Base-by-base conservation (phyloP, 768 basidiomycete genomes). In the Lentinula edodes region DNA sequence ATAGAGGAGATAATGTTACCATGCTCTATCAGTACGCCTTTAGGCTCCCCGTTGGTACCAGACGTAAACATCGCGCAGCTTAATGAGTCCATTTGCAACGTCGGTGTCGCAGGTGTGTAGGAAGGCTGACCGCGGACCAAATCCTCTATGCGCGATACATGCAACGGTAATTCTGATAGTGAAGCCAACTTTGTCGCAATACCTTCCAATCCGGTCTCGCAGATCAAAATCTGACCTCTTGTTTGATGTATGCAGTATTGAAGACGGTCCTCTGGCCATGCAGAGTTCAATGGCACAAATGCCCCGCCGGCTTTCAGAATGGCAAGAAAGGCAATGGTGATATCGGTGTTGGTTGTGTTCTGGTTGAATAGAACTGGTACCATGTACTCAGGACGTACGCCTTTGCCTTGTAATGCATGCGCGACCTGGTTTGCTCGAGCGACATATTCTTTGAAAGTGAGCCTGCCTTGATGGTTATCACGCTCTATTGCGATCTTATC, bases 281-380 rank as follows among this genome's bases (percentile, higher is more conserved):
- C 73, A 5, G 68, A 66, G 56, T 67, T 69, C 58, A 69, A 51
- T n/a, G 67, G 66, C n/a, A 68, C 65, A 46, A 64, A 68, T 8
- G 65, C 62, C 3, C 65, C 70, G 45, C 73, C 73, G 12, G 73
- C 69, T 58, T 74, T 74, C 59, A 74, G 67, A 42, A 74, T 70
- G 0, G 73, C 70, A 51, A 74, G 61, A 23, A 73, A 62, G 41
- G 65, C 70, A 9, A 74, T 52, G n/a, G 43, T 45, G 10, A 45
- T 18, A 45, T 45, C 43, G 15, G 71, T 65, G 46, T 52, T 63
- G 7, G 39, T 46, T 15, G 52, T 42, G 36, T 58, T 60, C 6
- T 10, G 23, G 39, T 63, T 39, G 45, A 63, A 60, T 12, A 63
- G 45, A 16, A 63, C 38, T 8, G 62, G 57, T 2, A 60, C 58